These are phyloP conservation scores for Penicillium pancosmium DNA, from an alignment of 495 filamentous ascomycete species.

Conservation along the genomic window DNA sequence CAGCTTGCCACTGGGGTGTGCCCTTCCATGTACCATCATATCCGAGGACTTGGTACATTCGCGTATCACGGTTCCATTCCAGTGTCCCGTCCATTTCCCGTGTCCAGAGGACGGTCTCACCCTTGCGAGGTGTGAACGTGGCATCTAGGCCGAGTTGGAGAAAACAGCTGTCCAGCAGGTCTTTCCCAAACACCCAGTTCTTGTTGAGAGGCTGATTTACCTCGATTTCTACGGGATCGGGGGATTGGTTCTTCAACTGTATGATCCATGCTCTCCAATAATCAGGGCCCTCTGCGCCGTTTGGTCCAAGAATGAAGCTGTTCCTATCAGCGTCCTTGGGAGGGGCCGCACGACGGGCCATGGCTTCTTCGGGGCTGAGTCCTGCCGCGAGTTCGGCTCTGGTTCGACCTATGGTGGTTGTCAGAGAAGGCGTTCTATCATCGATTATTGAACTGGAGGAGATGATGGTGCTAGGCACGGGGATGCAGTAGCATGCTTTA, in stretches of 20 bases:
- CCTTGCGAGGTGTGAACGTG: constrained; percentile 56
- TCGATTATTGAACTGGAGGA: not conserved
- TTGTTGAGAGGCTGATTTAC: constrained; percentile 52
- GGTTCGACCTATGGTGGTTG: constrained; percentile 15
- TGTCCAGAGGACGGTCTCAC: constrained; percentile 62
- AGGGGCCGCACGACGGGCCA: not conserved
- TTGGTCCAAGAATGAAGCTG: not conserved
- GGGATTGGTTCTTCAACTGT: constrained; percentile 41
- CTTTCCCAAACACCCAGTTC: constrained; percentile 56
- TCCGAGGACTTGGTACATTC: constrained; percentile 38
- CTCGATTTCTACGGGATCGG: constrained; percentile 38
- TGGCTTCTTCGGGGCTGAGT: not conserved
- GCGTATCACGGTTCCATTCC: constrained; percentile 30
- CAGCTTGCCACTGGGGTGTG: constrained; percentile 57
- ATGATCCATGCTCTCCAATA: constrained; percentile 51
- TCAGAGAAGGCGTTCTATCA: constrained; percentile 5
- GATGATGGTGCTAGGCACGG: too few species aligned
- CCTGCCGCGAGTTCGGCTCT: constrained; percentile 23
- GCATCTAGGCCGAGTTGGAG: constrained; percentile 43
- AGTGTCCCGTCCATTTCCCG: constrained; percentile 41
- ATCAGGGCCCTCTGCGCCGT: constrained; percentile 54
- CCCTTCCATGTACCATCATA: constrained; percentile 28
- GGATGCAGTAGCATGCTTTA: too few species aligned
- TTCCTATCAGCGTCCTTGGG: not conserved
- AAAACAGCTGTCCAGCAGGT: constrained; percentile 38